phyloP scores from a whole-genome alignment of 2,329 filamentous ascomycete species.

The Sclerotinia trifoliorum region DNA sequence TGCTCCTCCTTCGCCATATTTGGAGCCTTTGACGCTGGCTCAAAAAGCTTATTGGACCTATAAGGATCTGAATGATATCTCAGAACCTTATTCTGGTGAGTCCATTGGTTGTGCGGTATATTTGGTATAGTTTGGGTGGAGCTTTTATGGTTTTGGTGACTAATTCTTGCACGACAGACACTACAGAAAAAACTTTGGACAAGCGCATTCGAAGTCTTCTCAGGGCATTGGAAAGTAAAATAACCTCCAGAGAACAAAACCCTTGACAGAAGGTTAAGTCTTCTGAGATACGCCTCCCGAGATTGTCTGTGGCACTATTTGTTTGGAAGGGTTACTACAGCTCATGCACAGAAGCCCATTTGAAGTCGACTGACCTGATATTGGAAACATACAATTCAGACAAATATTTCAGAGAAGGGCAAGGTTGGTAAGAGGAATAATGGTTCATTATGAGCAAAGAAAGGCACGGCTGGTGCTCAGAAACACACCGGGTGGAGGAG shows the following conservation, averaged over 20 bases:
- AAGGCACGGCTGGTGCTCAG: conserved; percentile 18
- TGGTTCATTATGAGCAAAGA: conserved; percentile 22
- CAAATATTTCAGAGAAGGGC: neutral
- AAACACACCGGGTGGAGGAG: neutral
- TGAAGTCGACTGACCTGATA: neutral
- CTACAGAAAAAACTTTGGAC: neutral
- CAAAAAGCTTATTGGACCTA: neutral
- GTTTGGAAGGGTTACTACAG: neutral
- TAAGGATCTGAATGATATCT: neutral
- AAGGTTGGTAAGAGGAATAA: neutral
- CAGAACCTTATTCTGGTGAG: neutral
- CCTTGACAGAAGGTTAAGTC: neutral
- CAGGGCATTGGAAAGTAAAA: neutral
- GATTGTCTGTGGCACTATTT: neutral
- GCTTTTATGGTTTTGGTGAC: neutral
- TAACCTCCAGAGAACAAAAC: neutral
- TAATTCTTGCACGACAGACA: neutral
- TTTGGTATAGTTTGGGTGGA: no score
- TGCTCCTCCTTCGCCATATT: neutral
- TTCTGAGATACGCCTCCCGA: neutral
- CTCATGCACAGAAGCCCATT: neutral
- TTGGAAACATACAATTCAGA: neutral
- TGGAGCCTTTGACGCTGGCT: neutral
- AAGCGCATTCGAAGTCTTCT: neutral
- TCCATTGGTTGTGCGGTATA: neutral